Evolutionary conservation across 2,329 filamentous ascomycete species (phyloP).

Genomic region (Xylaria sp.): DNA sequence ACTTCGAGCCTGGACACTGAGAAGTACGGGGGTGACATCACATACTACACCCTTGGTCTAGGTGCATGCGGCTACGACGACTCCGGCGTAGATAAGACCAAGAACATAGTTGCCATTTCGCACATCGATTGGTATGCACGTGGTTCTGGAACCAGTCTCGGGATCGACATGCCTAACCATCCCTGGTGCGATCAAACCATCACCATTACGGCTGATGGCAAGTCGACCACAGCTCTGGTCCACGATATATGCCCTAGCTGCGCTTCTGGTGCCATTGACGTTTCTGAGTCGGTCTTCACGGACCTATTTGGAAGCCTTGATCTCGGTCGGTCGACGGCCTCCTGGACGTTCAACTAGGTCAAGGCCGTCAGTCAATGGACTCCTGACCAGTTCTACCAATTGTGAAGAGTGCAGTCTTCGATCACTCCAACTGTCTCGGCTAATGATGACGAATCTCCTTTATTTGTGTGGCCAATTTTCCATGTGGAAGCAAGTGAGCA

Average conservation of each 20-base stretch:
- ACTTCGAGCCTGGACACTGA: constrained; percentile 44
- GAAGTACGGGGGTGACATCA: constrained; percentile 70
- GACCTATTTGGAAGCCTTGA: constrained; percentile 29
- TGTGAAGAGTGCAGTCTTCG: neutral
- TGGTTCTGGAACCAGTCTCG: constrained; percentile 65
- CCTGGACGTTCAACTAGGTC: constrained; percentile 44
- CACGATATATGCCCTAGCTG: constrained; percentile 84
- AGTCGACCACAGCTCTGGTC: constrained; percentile 66
- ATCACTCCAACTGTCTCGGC: neutral
- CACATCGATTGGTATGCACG: constrained; percentile 61
- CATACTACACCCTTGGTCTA: constrained; percentile 76
- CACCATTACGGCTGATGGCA: constrained; percentile 66
- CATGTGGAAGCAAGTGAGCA: constrained; percentile 10
- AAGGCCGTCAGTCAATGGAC: neutral
- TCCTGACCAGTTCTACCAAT: neutral
- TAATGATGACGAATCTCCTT: constrained; percentile 32
- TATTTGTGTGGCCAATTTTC: constrained; percentile 20
- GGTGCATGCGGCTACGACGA: constrained; percentile 75
- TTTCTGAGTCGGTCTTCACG: constrained; percentile 57
- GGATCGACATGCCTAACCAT: constrained; percentile 58
- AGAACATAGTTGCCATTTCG: constrained; percentile 77
- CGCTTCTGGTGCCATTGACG: constrained; percentile 63
- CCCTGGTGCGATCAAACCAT: constrained; percentile 76
- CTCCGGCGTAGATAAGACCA: constrained; percentile 61
- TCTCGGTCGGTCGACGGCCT: constrained; percentile 32